Evolutionary conservation across 192 early-diverging fungal species (phyloP).

Genomic region (Umbelopsis sp.): DNA sequence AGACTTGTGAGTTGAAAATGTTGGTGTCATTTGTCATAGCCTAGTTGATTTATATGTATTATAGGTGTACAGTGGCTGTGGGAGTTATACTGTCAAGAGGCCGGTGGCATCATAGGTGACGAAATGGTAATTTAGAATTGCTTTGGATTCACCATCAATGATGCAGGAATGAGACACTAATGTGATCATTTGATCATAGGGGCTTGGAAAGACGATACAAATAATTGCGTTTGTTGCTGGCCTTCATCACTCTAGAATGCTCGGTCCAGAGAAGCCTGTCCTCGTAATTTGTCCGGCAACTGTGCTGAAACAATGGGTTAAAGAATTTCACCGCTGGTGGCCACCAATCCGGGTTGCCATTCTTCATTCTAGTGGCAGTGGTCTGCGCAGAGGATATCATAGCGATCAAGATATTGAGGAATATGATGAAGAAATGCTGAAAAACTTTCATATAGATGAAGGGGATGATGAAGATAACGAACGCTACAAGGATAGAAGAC

Average conservation of each 20-base stretch:
- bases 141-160: not conserved
- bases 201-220: conserved; percentile 94
- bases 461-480: conserved; percentile 35
- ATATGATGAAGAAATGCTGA: conserved; percentile 19
- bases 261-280: conserved; percentile 48
- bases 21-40: not conserved
- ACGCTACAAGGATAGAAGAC: conserved; percentile 26
- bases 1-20: conserved; percentile 47
- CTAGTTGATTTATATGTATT: not conserved
- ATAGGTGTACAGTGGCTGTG: conserved; percentile 81
- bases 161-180: not conserved
- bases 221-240: conserved; percentile 82
- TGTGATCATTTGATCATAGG: conserved; percentile 43
- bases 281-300: conserved; percentile 80
- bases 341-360: conserved; percentile 87
- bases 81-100: conserved; percentile 83
- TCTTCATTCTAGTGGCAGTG: conserved; percentile 85
- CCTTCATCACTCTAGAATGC: conserved; percentile 69
- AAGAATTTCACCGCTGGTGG: conserved; percentile 83
- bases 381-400: conserved; percentile 45
- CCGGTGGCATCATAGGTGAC: conserved; percentile 92
- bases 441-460: conserved; percentile 28
- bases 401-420: conserved; percentile 33
- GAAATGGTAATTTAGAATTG: conserved; percentile 68
- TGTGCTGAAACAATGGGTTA: conserved; percentile 80